A percentile compares a stretch with the other conserved stretches of the same genome.
These are phyloP conservation scores for Hippophae tibetana DNA, from an alignment of 306 rosid genomes.

Conservation along the genomic window DNA sequence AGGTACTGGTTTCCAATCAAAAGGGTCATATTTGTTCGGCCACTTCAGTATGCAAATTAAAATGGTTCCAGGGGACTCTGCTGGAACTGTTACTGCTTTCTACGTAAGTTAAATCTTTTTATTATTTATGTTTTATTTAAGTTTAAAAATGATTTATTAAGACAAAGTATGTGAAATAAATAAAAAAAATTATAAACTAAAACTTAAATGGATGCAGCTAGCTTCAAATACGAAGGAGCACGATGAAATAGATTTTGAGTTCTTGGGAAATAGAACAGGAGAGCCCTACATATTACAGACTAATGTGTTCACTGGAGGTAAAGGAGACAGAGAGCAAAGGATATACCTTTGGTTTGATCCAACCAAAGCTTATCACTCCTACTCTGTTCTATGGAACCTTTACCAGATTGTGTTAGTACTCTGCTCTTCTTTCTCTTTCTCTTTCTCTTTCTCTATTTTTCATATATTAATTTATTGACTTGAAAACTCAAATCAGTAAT, in stretches of 20 bases:
- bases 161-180: too few relatives aligned
- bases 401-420: slow-evolving; percentile 55
- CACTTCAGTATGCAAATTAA: slow-evolving; percentile 78
- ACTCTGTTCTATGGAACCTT: slow-evolving; percentile 65
- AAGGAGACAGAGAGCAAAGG: slow-evolving; percentile 68
- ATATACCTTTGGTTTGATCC: slow-evolving; percentile 87
- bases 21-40: slow-evolving; percentile 76
- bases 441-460: too few relatives aligned
- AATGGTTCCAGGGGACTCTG: slow-evolving; percentile 72
- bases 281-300: slow-evolving; percentile 79
- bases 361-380: slow-evolving; percentile 47
- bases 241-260: slow-evolving; percentile 84
- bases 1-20: slow-evolving; percentile 89
- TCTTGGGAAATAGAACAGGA: slow-evolving; percentile 74
- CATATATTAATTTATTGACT: too few relatives aligned
- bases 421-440: background rate
- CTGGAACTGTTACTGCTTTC: slow-evolving; percentile 87
- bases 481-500: too few relatives aligned
- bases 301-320: slow-evolving; percentile 63
- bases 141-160: too few relatives aligned
- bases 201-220: slow-evolving; percentile 23
- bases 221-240: slow-evolving; percentile 60
- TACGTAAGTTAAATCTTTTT: slow-evolving; percentile 30
- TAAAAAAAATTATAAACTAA: too few relatives aligned
- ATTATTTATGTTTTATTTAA: too few relatives aligned